Percentiles rank a stretch among this genome's conserved stretches.
phyloP scores from a whole-genome alignment of 495 filamentous ascomycete genomes.

The Friedmanniomyces simplex region DNA sequence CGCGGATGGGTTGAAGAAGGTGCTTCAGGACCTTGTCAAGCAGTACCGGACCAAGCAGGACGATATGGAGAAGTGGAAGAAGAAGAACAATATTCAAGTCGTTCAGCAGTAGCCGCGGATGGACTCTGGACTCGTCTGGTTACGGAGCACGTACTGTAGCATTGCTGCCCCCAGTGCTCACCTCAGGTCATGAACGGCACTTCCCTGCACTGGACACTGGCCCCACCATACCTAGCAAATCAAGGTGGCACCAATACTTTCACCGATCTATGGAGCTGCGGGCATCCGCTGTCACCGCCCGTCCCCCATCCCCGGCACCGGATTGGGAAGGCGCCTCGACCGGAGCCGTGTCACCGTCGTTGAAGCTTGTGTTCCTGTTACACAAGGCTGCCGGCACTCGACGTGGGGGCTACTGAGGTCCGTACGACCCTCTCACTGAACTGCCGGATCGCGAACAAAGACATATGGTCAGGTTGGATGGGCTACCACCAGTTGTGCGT shows the following conservation, averaged over 20 bases:
- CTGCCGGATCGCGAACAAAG: no score
- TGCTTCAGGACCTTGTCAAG: constrained; percentile 91
- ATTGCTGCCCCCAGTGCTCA: not conserved
- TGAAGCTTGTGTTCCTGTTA: not conserved
- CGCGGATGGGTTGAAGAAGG: constrained; percentile 86
- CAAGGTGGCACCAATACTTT: not conserved
- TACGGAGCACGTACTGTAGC: not conserved
- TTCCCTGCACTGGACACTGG: not conserved
- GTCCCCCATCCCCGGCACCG: not conserved
- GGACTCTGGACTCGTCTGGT: not conserved
- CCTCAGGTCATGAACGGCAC: no score
- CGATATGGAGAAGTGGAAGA: constrained; percentile 99
- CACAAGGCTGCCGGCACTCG: no score
- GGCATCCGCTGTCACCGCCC: not conserved
- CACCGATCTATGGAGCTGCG: not conserved
- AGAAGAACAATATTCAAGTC: constrained; percentile 97
- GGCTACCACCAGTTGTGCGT: no score
- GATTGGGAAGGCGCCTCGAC: not conserved
- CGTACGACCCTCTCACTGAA: not conserved
- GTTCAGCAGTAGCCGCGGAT: constrained; percentile 54
- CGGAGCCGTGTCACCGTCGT: not conserved
- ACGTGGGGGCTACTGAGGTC: not conserved
- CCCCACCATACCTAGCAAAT: no score
- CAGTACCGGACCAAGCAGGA: constrained; percentile 92
- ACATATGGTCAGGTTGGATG: no score